Percentiles rank a stretch among this genome's conserved stretches.
These are phyloP conservation scores for Tinospora cordifolia DNA, from an alignment of 164 flowering plant genomes.

Conservation along the genomic window DNA sequence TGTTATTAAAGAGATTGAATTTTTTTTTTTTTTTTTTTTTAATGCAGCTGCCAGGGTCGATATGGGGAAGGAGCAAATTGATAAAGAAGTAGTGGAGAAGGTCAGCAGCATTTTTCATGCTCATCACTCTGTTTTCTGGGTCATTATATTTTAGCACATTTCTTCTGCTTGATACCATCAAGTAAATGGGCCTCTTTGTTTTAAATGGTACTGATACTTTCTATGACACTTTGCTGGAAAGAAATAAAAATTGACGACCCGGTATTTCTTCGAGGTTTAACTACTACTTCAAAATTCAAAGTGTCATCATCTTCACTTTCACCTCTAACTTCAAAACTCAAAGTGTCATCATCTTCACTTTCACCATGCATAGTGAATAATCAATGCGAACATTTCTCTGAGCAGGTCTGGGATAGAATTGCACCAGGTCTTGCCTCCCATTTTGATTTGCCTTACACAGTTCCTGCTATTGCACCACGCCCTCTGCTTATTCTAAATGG, in stretches of 20 bases:
- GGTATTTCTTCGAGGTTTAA: background rate
- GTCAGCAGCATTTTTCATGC: constrained; percentile 25
- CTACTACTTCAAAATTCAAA: background rate
- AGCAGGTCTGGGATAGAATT: constrained; percentile 85
- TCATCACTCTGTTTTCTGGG: background rate
- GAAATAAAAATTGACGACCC: background rate
- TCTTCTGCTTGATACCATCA: background rate
- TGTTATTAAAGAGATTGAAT: too few species aligned
- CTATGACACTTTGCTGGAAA: background rate
- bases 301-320: background rate
- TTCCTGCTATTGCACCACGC: constrained; percentile 80
- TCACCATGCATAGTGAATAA: background rate
- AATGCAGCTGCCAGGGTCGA: constrained; percentile 67
- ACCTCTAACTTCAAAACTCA: background rate
- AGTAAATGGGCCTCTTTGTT: background rate
- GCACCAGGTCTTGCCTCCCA: constrained; percentile 77
- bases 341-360: background rate
- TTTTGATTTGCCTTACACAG: constrained; percentile 72
- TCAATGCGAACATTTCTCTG: constrained; percentile 5
- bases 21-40: background rate
- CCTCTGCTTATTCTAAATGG: constrained; percentile 86
- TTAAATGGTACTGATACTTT: background rate
- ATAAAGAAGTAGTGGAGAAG: constrained; percentile 91
- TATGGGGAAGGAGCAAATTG: constrained; percentile 56
- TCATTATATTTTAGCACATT: background rate